These are phyloP conservation scores for Pseudozyma sp. DNA, from an alignment of 1,284 basidiomycete genomes.

Conservation along the genomic window DNA sequence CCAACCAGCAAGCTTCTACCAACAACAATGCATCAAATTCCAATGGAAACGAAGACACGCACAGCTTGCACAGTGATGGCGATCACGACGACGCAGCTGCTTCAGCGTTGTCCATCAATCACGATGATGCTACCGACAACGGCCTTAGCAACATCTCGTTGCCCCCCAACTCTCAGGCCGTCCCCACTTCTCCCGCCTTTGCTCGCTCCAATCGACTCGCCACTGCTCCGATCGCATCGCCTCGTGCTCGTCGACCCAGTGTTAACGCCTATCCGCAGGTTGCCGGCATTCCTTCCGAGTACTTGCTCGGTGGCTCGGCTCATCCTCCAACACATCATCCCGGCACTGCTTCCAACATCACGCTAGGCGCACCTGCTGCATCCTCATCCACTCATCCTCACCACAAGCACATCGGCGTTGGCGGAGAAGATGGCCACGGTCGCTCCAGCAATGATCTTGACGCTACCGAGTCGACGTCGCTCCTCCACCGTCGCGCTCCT, in stretches of 20 bases:
- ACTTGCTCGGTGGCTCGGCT: conserved; percentile 47
- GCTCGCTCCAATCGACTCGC: conserved; percentile 30
- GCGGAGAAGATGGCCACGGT: background rate
- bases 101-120: conserved; percentile 28
- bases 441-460: conserved; percentile 10
- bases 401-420: conserved; percentile 6
- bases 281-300: conserved; percentile 50
- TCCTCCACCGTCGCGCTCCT: conserved; percentile 17
- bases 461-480: conserved; percentile 31
- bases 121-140: conserved; percentile 29
- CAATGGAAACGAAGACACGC: conserved; percentile 5
- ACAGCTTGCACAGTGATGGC: conserved; percentile 16
- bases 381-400: conserved; percentile 1
- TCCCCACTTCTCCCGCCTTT: conserved; percentile 29
- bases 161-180: conserved; percentile 24
- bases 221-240: conserved; percentile 27
- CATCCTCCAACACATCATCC: conserved; percentile 32
- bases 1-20: conserved; percentile 9
- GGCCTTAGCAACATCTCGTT: conserved; percentile 45
- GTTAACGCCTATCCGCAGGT: conserved; percentile 46
- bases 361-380: conserved; percentile 20
- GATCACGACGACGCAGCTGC: conserved; percentile 19
- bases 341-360: conserved; percentile 21
- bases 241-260: conserved; percentile 35
- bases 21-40: conserved; percentile 1